These are phyloP conservation scores for Tympanopsis confertula DNA, from an alignment of 2,329 filamentous ascomycete species.

Conservation along the genomic window DNA sequence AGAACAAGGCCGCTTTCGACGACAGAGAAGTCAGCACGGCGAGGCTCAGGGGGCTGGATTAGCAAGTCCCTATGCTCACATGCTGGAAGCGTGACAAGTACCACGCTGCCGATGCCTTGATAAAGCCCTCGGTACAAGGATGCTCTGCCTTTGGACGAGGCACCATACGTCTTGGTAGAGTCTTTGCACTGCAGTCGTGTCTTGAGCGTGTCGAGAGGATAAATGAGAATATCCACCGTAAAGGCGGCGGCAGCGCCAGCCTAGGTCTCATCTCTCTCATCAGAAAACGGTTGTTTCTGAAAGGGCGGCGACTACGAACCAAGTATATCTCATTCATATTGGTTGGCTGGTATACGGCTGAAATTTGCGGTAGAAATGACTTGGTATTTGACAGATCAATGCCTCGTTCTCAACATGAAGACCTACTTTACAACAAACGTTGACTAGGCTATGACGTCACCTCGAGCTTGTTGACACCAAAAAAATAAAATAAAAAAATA, in stretches of 20 bases:
- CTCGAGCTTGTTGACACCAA: no score
- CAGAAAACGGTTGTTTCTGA: no score
- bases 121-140: slow-evolving; percentile 47
- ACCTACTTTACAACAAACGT: no score
- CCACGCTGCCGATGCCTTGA: slow-evolving; percentile 49
- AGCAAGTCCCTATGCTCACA: slow-evolving; percentile 24
- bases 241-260: slow-evolving; percentile 51
- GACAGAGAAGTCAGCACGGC: slow-evolving; percentile 6
- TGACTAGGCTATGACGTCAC: no score
- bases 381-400: no score
- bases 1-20: slow-evolving; percentile 65
- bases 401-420: no score
- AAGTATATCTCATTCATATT: no score
- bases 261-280: no score
- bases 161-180: slow-evolving; percentile 39
- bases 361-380: no score
- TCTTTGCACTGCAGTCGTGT: slow-evolving; percentile 47
- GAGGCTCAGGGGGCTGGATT: neutral
- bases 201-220: slow-evolving; percentile 53
- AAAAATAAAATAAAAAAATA: no score
- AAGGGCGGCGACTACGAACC: no score
- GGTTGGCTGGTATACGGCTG: no score
- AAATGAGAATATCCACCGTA: slow-evolving; percentile 49
- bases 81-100: slow-evolving; percentile 47
- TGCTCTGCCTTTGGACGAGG: slow-evolving; percentile 29